Evolutionary conservation across 148 eudicot species (phyloP).

Genomic region (Rhododendron molle): DNA sequence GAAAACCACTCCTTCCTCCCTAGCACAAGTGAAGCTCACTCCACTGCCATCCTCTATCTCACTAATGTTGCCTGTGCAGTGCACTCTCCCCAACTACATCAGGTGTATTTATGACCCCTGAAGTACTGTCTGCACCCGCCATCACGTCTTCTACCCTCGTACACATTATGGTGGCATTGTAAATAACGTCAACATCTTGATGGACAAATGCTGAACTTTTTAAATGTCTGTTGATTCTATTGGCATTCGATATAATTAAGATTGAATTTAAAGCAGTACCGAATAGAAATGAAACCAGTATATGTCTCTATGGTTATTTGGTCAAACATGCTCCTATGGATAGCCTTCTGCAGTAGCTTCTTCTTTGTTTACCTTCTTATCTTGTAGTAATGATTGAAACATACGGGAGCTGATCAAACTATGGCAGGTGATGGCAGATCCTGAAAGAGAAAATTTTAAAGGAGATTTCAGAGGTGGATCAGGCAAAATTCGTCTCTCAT

Average conservation of each 20-base stretch:
- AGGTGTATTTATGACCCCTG: not conserved
- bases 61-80: not conserved
- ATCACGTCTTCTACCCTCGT: not conserved
- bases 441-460: conserved; percentile 53
- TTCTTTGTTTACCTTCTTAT: conserved; percentile 16
- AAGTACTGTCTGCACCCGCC: not conserved
- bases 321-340: not conserved
- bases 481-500: conserved; percentile 23
- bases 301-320: not conserved
- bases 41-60: not conserved
- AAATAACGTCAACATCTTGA: not conserved
- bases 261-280: not conserved
- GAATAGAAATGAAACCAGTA: not conserved
- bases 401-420: conserved; percentile 63
- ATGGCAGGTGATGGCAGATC: conserved; percentile 98
- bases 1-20: not conserved
- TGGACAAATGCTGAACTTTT: not conserved
- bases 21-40: not conserved
- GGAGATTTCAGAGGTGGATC: conserved; percentile 54
- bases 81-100: not conserved
- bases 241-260: not conserved
- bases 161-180: not conserved
- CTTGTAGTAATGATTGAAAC: conserved; percentile 16
- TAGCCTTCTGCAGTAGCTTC: not conserved
- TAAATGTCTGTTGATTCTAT: not conserved